Conservation (phyloP, 495 filamentous ascomycete species). For the Penicillium roqueforti region DNA sequence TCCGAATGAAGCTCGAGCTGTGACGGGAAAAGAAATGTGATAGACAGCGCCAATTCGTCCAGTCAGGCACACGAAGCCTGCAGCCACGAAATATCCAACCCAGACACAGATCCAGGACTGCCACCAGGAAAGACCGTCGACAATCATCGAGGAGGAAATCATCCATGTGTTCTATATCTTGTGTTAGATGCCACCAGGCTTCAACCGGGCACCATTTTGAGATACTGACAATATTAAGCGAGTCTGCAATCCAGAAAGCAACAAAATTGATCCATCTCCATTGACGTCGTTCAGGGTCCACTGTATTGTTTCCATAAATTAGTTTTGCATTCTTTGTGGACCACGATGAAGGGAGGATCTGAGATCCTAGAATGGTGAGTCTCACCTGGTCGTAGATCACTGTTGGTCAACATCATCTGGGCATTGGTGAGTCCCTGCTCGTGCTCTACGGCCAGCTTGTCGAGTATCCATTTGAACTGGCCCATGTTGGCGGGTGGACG, state of each 20-base stretch:
- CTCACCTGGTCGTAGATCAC: conserved; percentile 80
- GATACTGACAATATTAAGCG: conserved; percentile 75
- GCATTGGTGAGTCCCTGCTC: conserved; percentile 78
- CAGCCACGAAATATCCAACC: conserved; percentile 78
- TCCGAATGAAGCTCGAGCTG: conserved; percentile 70
- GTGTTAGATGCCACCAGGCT: conserved; percentile 11
- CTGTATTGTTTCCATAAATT: conserved; percentile 33
- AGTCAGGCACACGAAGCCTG: conserved; percentile 67
- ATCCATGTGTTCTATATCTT: conserved; percentile 80
- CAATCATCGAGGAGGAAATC: conserved; percentile 83
- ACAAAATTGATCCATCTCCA: conserved; percentile 90
- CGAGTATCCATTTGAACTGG: conserved; percentile 28
- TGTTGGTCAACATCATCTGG: conserved; percentile 87
- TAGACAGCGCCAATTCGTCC: conserved; percentile 89
- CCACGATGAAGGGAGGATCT: neutral
- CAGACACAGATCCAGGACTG: conserved; percentile 88
- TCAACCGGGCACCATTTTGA: neutral
- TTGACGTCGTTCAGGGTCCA: conserved; percentile 77
- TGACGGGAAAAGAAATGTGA: conserved; percentile 83
- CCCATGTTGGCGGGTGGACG: conserved; percentile 25
- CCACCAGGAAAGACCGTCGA: conserved; percentile 85
- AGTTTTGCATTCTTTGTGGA: conserved; percentile 4
- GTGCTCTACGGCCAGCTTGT: conserved; percentile 63
- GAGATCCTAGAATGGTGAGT: neutral
- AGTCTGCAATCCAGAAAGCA: conserved; percentile 90